Percentiles rank a stretch among this genome's conserved stretches.
Conservation (phyloP, 495 filamentous ascomycete species). For the Neurospora pannonica region DNA sequence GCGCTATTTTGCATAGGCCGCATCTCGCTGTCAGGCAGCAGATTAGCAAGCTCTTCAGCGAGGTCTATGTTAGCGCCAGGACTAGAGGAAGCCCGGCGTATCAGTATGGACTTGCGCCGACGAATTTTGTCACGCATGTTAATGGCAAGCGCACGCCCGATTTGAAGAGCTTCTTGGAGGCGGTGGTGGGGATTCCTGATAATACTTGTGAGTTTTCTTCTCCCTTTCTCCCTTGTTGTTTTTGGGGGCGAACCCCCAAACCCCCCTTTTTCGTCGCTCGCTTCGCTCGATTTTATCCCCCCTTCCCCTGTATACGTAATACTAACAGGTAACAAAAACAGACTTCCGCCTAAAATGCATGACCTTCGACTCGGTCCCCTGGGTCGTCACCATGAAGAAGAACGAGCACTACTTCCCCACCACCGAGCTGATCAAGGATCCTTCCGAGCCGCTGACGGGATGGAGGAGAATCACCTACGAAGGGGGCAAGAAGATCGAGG, state of each 20-base stretch:
- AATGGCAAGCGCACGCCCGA: slow-evolving; percentile 79
- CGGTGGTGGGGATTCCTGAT: slow-evolving; percentile 79
- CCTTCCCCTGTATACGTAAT: no score
- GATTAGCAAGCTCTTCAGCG: slow-evolving; percentile 89
- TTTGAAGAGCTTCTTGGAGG: slow-evolving; percentile 66
- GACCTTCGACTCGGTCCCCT: slow-evolving; percentile 96
- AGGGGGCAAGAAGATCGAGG: slow-evolving; percentile 40
- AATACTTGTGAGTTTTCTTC: slow-evolving; percentile 62
- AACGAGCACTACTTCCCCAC: slow-evolving; percentile 98
- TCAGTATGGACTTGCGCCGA: slow-evolving; percentile 87
- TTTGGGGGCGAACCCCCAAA: background rate
- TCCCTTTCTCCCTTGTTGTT: background rate
- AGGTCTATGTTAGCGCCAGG: slow-evolving; percentile 89
- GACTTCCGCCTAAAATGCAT: slow-evolving; percentile 89
- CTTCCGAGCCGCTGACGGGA: slow-evolving; percentile 42
- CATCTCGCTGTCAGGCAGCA: slow-evolving; percentile 97
- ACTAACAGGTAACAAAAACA: slow-evolving; percentile 7
- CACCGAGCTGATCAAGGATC: slow-evolving; percentile 75
- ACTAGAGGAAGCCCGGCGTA: slow-evolving; percentile 80
- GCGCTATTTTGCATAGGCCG: slow-evolving; percentile 83
- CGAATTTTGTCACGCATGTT: slow-evolving; percentile 94
- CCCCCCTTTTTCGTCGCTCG: background rate
- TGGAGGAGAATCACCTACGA: slow-evolving; percentile 69
- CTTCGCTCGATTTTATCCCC: background rate
- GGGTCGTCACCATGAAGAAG: slow-evolving; percentile 99